Evolutionary conservation across 805 yeast genomes (phyloP).

Genomic region (Citeromyces matritensis): DNA sequence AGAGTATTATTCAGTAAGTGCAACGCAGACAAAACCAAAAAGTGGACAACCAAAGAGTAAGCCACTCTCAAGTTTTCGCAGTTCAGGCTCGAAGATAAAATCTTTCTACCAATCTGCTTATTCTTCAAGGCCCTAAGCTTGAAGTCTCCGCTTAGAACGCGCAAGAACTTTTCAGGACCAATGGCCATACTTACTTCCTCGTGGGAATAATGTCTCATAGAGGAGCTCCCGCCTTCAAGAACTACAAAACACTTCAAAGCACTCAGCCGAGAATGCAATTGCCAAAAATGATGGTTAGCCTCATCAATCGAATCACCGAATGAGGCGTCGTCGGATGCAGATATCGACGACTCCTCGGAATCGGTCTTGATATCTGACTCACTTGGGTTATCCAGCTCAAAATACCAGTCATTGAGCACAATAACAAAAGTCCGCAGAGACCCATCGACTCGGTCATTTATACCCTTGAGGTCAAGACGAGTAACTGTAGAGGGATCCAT

Average conservation of each 20-base stretch:
- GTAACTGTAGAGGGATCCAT: constrained; percentile 20
- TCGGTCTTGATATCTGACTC: not conserved
- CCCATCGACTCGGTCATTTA: constrained; percentile 20
- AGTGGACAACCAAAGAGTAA: constrained; percentile 25
- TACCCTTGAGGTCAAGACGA: constrained; percentile 13
- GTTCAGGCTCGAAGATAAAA: constrained; percentile 1
- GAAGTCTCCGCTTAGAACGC: too few relatives aligned
- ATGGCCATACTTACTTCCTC: too few relatives aligned
- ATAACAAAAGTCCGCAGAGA: constrained; percentile 3
- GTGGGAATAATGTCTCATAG: too few relatives aligned
- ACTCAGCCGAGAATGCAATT: not conserved
- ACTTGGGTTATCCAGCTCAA: too few relatives aligned
- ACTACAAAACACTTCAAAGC: not conserved
- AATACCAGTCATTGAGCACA: too few relatives aligned
- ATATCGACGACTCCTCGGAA: not conserved
- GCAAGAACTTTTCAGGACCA: too few relatives aligned
- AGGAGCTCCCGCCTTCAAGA: not conserved
- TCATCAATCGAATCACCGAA: too few relatives aligned
- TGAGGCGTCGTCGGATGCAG: too few relatives aligned
- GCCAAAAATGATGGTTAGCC: not conserved
- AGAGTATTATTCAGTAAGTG: constrained; percentile 27
- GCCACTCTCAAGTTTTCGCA: constrained; percentile 1
- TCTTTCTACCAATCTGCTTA: too few relatives aligned
- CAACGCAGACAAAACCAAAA: constrained; percentile 26
- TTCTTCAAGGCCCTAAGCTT: not conserved